These are phyloP conservation scores for Ceratocystis diversiconidia DNA, from an alignment of 2,329 filamentous ascomycete genomes.

Conservation along the genomic window DNA sequence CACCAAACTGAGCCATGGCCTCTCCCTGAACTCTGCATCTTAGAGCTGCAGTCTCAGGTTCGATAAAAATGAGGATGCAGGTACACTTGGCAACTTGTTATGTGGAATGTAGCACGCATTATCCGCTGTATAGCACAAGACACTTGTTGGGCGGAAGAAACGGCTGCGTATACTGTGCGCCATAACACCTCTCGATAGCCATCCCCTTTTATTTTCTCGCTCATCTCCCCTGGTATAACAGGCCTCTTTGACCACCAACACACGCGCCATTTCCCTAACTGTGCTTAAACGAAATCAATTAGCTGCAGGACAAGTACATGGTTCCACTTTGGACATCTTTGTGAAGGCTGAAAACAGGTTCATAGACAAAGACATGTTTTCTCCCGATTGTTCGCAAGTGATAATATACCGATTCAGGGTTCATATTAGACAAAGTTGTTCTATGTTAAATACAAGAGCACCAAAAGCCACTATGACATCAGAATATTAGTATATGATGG, in stretches of 20 bases:
- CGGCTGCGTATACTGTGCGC: not conserved
- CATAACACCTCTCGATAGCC: not conserved
- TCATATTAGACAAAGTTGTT: not conserved
- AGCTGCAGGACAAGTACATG: slow-evolving; percentile 3
- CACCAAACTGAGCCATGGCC: not conserved
- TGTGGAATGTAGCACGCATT: not conserved
- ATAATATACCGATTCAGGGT: not conserved
- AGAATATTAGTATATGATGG: not conserved
- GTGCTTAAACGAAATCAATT: slow-evolving; percentile 18
- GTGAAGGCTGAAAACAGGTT: not conserved
- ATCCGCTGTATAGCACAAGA: not conserved
- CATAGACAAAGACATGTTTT: not conserved
- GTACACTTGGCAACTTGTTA: not conserved
- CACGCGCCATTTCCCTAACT: not conserved
- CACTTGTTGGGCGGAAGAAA: not conserved
- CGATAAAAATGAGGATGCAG: not conserved
- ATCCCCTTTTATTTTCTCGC: not conserved
- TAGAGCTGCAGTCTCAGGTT: not conserved
- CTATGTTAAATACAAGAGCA: too few relatives aligned
- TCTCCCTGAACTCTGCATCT: not conserved
- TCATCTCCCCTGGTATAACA: not conserved
- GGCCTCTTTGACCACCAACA: not conserved
- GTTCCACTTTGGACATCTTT: slow-evolving; percentile 5
- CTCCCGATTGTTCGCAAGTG: not conserved
- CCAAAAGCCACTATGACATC: too few relatives aligned